Percentiles rank a stretch among this genome's conserved stretches.
phyloP scores from a whole-genome alignment of 768 basidiomycete species.

The Mycena rosella region DNA sequence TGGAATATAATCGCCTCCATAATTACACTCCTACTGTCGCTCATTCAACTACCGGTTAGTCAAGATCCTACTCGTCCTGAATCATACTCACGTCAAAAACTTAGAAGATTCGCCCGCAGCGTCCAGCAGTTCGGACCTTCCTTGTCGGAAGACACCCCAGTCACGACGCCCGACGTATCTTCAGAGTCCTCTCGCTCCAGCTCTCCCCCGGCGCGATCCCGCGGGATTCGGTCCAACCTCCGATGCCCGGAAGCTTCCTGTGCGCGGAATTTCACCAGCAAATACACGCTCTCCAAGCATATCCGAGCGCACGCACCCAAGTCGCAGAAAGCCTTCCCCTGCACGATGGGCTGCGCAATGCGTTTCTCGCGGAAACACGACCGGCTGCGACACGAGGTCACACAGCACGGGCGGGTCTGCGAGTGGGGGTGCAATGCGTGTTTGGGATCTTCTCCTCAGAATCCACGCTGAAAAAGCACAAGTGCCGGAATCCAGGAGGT shows the following conservation, averaged over 20 bases:
- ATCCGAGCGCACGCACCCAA: neutral
- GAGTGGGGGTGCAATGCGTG: conserved; percentile 50
- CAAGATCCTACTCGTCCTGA: no score
- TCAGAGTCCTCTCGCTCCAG: no score
- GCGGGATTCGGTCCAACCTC: neutral
- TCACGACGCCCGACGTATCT: neutral
- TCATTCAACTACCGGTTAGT: neutral
- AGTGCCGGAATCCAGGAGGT: conserved; percentile 45
- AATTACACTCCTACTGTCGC: no score
- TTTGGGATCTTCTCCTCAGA: conserved; percentile 66
- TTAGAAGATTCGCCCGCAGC: no score
- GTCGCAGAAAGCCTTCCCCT: neutral
- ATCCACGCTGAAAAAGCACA: no score
- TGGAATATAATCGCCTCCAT: neutral
- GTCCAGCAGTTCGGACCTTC: no score
- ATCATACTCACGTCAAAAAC: no score
- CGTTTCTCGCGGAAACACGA: conserved; percentile 61
- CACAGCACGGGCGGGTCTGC: conserved; percentile 68
- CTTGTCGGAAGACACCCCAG: no score
- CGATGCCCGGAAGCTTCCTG: neutral
- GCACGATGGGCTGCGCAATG: conserved; percentile 6
- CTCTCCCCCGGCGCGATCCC: no score
- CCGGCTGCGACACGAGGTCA: conserved; percentile 67
- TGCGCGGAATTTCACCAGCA: neutral
- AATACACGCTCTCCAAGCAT: neutral